Base-by-base conservation (phyloP, 495 filamentous ascomycete species). In the Tuber magnatum region DNA sequence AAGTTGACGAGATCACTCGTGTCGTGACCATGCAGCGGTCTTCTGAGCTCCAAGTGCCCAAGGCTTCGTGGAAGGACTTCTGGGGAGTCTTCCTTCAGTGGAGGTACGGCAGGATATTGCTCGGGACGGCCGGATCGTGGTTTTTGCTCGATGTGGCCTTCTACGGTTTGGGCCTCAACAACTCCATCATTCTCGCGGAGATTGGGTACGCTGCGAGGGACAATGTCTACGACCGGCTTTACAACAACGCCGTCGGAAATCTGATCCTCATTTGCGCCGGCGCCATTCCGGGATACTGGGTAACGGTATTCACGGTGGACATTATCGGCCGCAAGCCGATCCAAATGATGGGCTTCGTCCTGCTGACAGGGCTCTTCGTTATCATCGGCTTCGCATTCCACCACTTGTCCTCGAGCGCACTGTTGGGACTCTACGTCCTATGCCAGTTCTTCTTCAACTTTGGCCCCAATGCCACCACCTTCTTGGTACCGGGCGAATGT, bases 401-500 rank as follows among this genome's bases (percentile, higher is more conserved):
- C 78, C 81, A 87, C 56, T 84, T 85, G 81, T 88, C 78, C 78
- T 83, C 72, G 68, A 86, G 76, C 70, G 87, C 80, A 39, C 86
- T 94, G 18, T 86, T 94, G 38, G 90, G 86, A n/a, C 87, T 93
- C 74, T 95, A 94, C 81, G 87, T 94, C 32, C 84, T 95, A 4
- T 89, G 90, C n/a, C 91, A 94, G 78, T 92, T 93, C 85, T 94
- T 93, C 86, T 94, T 94, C 88, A 94, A 94, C 85, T 94, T 88
- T 81, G 90, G 93, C 2, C 94, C 94, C 72, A 97, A 97, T 84
- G 87, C 92, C 2, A 97, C 92, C 35, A 97, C 93, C 44, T 97
- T 97, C 85, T 91, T 97, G 80, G 90, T 97, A 0, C 93, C 94
- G 16, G 93, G 93, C 35, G 94, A 97, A 82, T 91, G 89, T 80